Percentiles rank a stretch among this genome's conserved stretches.
Evolutionary conservation across 805 yeast species (phyloP).

Genomic region (Candida ortonii): DNA sequence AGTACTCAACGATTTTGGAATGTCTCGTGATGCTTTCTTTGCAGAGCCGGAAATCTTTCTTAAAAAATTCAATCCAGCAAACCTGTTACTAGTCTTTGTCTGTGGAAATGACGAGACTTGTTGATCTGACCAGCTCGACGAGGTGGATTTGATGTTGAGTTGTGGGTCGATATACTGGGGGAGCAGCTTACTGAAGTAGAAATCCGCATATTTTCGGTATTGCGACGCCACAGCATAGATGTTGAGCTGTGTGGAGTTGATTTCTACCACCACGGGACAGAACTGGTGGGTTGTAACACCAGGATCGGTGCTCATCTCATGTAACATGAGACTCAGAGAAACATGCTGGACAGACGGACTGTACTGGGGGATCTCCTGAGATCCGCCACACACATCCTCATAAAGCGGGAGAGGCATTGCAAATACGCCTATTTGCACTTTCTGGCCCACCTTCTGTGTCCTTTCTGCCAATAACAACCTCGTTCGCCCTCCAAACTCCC

Average conservation of each 20-base stretch:
- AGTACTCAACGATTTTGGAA: conserved; percentile 1
- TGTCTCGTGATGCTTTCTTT: not conserved
- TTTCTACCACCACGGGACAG: conserved; percentile 28
- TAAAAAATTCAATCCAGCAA: conserved; percentile 2
- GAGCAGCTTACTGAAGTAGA: conserved; percentile 22
- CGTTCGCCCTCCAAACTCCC: too few relatives aligned
- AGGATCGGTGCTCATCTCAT: conserved; percentile 11
- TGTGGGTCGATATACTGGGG: conserved; percentile 28
- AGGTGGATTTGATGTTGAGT: conserved; percentile 23
- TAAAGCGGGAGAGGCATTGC: too few relatives aligned
- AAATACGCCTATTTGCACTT: too few relatives aligned
- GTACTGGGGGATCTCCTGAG: conserved; percentile 21
- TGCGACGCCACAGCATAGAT: conserved; percentile 20
- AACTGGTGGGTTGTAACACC: conserved; percentile 5
- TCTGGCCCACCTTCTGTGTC: too few relatives aligned
- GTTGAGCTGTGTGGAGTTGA: conserved; percentile 34
- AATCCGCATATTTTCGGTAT: conserved; percentile 16
- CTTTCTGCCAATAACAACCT: too few relatives aligned
- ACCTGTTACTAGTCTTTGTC: conserved; percentile 1
- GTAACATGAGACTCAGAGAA: conserved; percentile 20
- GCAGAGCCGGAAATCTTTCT: conserved; percentile 2
- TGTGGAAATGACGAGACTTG: conserved; percentile 2
- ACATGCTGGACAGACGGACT: conserved; percentile 28
- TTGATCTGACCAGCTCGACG: not conserved
- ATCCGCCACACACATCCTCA: conserved; percentile 1